Percentiles rank a stretch among this genome's conserved stretches.
phyloP scores from a whole-genome alignment of 78 protist genomes.

The Pigoraptor vietnamica region DNA sequence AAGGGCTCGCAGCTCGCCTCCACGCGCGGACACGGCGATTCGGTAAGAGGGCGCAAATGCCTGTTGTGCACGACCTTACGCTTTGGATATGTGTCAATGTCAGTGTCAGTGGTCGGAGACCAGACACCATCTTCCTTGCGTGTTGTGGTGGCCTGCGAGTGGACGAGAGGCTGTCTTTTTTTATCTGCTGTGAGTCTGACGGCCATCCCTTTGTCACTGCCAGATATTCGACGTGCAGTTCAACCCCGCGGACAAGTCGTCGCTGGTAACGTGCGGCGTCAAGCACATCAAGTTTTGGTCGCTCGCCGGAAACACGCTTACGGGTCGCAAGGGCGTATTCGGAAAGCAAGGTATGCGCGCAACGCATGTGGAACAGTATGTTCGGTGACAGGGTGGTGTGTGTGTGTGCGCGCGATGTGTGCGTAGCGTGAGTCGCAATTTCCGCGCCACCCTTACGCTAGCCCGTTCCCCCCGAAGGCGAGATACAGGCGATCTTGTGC shows the following conservation, averaged over 20 bases:
- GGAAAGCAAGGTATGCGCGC: not conserved
- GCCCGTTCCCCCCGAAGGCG: not conserved
- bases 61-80: too few relatives aligned
- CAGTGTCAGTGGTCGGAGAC: too few relatives aligned
- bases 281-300: conserved; percentile 52
- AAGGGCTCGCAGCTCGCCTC: not conserved
- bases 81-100: too few relatives aligned
- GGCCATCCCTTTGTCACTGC: not conserved
- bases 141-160: too few relatives aligned
- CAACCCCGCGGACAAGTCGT: not conserved
- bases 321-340: not conserved
- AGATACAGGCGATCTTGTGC: not conserved
- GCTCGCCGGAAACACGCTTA: not conserved
- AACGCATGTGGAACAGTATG: not conserved
- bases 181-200: not conserved
- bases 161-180: not conserved
- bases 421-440: too few relatives aligned
- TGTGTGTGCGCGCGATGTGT: not conserved
- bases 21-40: not conserved
- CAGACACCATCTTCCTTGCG: too few relatives aligned
- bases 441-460: not conserved
- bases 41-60: not conserved
- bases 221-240: not conserved
- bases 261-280: conserved; percentile 43
- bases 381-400: not conserved